These are phyloP conservation scores for Casuarina glauca DNA, from an alignment of 306 rosid genomes.

Conservation along the genomic window DNA sequence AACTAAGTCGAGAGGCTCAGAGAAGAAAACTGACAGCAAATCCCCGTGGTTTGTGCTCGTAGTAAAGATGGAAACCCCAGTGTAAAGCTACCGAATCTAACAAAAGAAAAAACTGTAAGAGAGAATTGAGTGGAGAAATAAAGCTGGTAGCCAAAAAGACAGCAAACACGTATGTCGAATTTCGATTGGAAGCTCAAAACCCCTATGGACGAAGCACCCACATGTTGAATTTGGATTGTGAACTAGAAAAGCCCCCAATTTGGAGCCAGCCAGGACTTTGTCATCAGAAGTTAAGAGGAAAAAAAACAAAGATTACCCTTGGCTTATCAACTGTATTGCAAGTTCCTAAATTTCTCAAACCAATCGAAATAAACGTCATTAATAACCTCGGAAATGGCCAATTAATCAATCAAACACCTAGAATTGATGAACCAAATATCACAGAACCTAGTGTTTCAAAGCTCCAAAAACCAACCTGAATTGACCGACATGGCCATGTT, in stretches of 20 bases:
- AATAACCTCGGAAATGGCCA: slow-evolving; percentile 2
- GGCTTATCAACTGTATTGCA: not conserved
- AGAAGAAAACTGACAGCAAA: not conserved
- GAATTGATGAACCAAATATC: not conserved
- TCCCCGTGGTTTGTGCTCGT: not conserved
- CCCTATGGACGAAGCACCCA: slow-evolving; percentile 21
- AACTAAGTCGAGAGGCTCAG: not conserved
- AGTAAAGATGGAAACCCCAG: not conserved
- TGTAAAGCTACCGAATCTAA: slow-evolving; percentile 11
- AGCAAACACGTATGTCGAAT: slow-evolving; percentile 19
- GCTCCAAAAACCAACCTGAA: slow-evolving; percentile 49
- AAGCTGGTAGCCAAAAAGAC: slow-evolving; percentile 4
- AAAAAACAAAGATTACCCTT: not conserved
- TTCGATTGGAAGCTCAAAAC: slow-evolving; percentile 21
- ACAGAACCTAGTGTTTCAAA: not conserved
- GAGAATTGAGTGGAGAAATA: not conserved
- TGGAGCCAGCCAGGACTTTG: not conserved
- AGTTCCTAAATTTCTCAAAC: not conserved
- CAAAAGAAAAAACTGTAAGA: not conserved
- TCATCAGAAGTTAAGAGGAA: not conserved
- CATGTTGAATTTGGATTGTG: not conserved
- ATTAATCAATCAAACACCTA: not conserved
- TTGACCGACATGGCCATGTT: slow-evolving; percentile 34
- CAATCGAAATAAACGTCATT: not conserved
- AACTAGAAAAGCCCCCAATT: not conserved